phyloP scores from a whole-genome alignment of 345 rosid species.

The Pugionium cornutum region DNA sequence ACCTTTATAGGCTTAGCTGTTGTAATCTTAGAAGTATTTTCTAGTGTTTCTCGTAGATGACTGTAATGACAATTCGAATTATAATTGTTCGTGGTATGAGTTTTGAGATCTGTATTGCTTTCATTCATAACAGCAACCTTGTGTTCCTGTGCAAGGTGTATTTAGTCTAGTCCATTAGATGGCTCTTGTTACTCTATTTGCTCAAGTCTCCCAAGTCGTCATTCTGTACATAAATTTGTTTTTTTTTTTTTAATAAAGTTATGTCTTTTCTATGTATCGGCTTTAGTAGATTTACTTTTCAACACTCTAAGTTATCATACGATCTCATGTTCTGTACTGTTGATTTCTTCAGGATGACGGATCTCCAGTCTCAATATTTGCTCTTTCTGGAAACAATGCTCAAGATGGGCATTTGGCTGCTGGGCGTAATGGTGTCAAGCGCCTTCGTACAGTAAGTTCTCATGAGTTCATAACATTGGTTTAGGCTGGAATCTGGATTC shows the following conservation, averaged over 20 bases:
- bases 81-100: constrained; percentile 14
- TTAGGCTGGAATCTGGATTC: constrained; percentile 13
- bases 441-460: constrained; percentile 86
- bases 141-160: neutral
- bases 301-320: neutral
- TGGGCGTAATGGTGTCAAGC: constrained; percentile 95
- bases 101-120: constrained; percentile 4
- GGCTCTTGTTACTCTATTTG: neutral
- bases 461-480: constrained; percentile 4
- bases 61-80: neutral
- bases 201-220: too few relatives aligned
- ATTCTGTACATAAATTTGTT: too few relatives aligned
- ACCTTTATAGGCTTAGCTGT: too few relatives aligned
- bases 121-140: neutral
- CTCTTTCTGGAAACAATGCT: constrained; percentile 73
- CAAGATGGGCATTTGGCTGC: constrained; percentile 95
- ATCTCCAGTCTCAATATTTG: constrained; percentile 83
- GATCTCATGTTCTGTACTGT: neutral
- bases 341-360: constrained; percentile 79
- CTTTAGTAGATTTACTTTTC: neutral
- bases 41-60: neutral
- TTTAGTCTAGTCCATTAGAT: constrained; percentile 4
- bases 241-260: too few relatives aligned
- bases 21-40: neutral
- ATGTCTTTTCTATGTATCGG: neutral